Base-by-base conservation (phyloP, 2,329 filamentous ascomycete genomes). In the Boeremia lycopersici region DNA sequence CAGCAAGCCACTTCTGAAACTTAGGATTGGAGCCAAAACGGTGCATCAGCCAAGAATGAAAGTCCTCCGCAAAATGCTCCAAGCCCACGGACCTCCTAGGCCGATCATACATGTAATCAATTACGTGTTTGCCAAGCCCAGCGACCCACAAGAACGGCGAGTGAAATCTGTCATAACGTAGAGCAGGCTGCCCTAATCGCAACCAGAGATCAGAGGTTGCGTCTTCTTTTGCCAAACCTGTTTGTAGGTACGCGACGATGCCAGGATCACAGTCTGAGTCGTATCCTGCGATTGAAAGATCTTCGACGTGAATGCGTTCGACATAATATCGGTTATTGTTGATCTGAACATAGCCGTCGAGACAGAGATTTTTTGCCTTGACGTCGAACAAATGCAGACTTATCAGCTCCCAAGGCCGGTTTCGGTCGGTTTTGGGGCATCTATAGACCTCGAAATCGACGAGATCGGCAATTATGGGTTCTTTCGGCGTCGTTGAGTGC, bases 121-220 rank as follows among this genome's bases (percentile, higher is more conserved):
- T 79, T 23, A 89, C 81, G 63, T 91, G 86, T 66, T 93, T 93
- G 0, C 83, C 80, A 0, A 95, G 76, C 47, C 88, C 81, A 0
- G 85, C 87, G 1, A 93, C 73, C 89, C 89, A 95, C 0, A 86
- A 55, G 57, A 91, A 93, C 0, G 84, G 80, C 0, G 74, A 43
- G 54, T 87, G 82, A 62, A 87, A 92, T 2, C 84, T 75, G 10
- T 56, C 58, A 64, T 95, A 96, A 33, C 86, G 85, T 0, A 58
- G 26, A 0, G 85, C 78, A 0, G 90, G 88, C 1, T 53, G 59
- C 1, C 64, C 64, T 1, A 96, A 72, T 9, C 79, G 79, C 66
- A 92, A 95, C 77, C 87, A 93, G 0, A 90, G 70, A 10, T 78
- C 70, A 12, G 69, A 57, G 13, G 66, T 25, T 0, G 2, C 1